phyloP scores from a whole-genome alignment of 2,329 filamentous ascomycete species.

The Graphilbum ipis-grandicollis region DNA sequence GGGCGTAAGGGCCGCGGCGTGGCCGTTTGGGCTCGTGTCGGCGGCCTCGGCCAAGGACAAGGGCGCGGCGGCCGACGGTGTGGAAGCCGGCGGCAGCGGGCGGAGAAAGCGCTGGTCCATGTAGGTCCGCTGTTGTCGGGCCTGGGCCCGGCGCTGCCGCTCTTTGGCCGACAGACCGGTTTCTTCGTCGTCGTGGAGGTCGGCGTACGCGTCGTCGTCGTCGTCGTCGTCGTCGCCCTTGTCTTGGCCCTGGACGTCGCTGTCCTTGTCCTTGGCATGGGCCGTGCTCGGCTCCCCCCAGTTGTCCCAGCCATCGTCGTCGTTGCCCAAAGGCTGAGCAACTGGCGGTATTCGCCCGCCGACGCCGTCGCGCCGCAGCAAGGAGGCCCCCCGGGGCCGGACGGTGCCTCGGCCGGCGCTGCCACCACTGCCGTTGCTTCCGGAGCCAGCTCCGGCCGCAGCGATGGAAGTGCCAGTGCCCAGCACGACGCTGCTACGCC shows the following conservation, averaged over 20 bases:
- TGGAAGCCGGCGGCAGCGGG: too few relatives aligned
- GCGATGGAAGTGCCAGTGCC: slow-evolving; percentile 11
- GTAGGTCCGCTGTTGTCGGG: slow-evolving; percentile 48
- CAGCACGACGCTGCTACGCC: slow-evolving; percentile 35
- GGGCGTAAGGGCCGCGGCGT: slow-evolving; percentile 31
- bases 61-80: too few relatives aligned
- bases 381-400: not conserved
- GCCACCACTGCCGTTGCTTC: not conserved
- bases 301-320: not conserved
- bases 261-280: slow-evolving; percentile 12
- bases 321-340: too few relatives aligned
- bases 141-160: slow-evolving; percentile 47
- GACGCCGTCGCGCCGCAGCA: not conserved
- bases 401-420: not conserved
- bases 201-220: slow-evolving; percentile 41
- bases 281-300: not conserved
- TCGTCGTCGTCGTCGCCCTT: slow-evolving; percentile 55
- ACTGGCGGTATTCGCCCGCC: not conserved
- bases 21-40: too few relatives aligned
- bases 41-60: too few relatives aligned
- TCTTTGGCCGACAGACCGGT: slow-evolving; percentile 66
- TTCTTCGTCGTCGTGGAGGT: slow-evolving; percentile 75
- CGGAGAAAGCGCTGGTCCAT: slow-evolving; percentile 53
- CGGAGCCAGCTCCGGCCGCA: not conserved
- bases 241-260: slow-evolving; percentile 72